These are phyloP conservation scores for Cladosporium sp. DNA, from an alignment of 2,329 filamentous ascomycete species.

Conservation along the genomic window DNA sequence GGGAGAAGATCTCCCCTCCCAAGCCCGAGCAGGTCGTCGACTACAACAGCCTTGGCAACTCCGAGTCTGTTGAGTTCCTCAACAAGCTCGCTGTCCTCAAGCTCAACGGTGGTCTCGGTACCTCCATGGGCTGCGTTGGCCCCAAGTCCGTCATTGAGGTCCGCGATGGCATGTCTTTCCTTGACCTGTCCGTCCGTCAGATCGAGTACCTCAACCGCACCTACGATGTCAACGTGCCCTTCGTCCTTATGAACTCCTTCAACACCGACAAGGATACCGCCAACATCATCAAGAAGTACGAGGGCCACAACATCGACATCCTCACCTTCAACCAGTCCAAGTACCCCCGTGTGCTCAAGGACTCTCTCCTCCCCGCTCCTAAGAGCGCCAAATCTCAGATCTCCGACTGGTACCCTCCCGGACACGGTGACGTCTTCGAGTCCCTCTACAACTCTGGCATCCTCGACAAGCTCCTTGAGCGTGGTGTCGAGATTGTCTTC, in stretches of 20 bases:
- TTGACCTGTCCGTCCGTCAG: slow-evolving; percentile 96
- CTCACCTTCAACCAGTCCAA: slow-evolving; percentile 99
- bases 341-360: slow-evolving; percentile 96
- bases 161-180: slow-evolving; percentile 99
- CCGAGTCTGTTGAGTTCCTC: slow-evolving; percentile 87
- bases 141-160: slow-evolving; percentile 99
- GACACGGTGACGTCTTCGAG: slow-evolving; percentile 99
- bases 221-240: slow-evolving; percentile 94
- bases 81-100: slow-evolving; percentile 98
- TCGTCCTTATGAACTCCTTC: slow-evolving; percentile 99
- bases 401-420: slow-evolving; percentile 97
- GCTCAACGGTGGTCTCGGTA: slow-evolving; percentile 98
- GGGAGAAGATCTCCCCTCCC: slow-evolving; percentile 93
- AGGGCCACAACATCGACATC: slow-evolving; percentile 99
- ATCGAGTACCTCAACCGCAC: slow-evolving; percentile 99
- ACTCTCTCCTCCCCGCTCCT: slow-evolving; percentile 92
- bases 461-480: slow-evolving; percentile 90
- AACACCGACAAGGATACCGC: slow-evolving; percentile 98
- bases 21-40: slow-evolving; percentile 91
- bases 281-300: slow-evolving; percentile 99
- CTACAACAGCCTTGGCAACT: slow-evolving; percentile 85
- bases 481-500: slow-evolving; percentile 97
- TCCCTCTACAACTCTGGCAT: slow-evolving; percentile 99
- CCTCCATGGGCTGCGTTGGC: slow-evolving; percentile 98
- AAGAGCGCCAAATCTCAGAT: slow-evolving; percentile 84